These are phyloP conservation scores for Eimeria maxima DNA, from an alignment of 169 alveolate genomes.

Conservation along the genomic window DNA sequence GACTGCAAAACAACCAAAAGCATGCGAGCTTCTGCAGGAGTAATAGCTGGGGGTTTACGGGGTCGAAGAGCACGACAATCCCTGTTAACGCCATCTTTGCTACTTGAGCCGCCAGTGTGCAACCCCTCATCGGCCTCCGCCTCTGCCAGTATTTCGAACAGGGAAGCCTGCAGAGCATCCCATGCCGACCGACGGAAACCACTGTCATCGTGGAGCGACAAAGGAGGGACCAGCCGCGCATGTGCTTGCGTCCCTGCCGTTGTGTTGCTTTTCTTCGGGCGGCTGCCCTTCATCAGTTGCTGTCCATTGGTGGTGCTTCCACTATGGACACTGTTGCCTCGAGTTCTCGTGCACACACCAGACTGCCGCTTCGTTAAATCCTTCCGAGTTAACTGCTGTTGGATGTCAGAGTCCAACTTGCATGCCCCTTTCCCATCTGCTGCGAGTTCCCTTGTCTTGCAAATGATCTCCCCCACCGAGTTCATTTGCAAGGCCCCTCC, in stretches of 20 bases:
- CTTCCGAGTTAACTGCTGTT: slow-evolving; percentile 29
- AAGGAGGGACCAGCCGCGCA: slow-evolving; percentile 77
- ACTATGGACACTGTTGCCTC: slow-evolving; percentile 29
- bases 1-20: slow-evolving; percentile 79
- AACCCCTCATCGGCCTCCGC: slow-evolving; percentile 46
- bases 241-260: slow-evolving; percentile 50
- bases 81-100: slow-evolving; percentile 8
- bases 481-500: slow-evolving; percentile 10
- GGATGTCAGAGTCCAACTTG: slow-evolving; percentile 1
- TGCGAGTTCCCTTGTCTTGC: not conserved
- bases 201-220: slow-evolving; percentile 52
- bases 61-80: slow-evolving; percentile 30
- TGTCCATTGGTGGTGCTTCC: slow-evolving; percentile 54
- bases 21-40: slow-evolving; percentile 80
- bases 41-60: slow-evolving; percentile 30
- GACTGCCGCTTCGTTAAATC: slow-evolving; percentile 3
- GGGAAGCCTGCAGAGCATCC: slow-evolving; percentile 63
- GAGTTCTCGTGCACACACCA: slow-evolving; percentile 48
- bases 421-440: not conserved
- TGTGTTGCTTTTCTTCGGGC: slow-evolving; percentile 66
- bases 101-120: slow-evolving; percentile 1
- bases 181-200: slow-evolving; percentile 83
- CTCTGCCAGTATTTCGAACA: slow-evolving; percentile 77
- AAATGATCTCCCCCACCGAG: slow-evolving; percentile 10
- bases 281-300: slow-evolving; percentile 46